Base-by-base conservation (phyloP, 306 rosid species). In the Quercus ilex region DNA sequence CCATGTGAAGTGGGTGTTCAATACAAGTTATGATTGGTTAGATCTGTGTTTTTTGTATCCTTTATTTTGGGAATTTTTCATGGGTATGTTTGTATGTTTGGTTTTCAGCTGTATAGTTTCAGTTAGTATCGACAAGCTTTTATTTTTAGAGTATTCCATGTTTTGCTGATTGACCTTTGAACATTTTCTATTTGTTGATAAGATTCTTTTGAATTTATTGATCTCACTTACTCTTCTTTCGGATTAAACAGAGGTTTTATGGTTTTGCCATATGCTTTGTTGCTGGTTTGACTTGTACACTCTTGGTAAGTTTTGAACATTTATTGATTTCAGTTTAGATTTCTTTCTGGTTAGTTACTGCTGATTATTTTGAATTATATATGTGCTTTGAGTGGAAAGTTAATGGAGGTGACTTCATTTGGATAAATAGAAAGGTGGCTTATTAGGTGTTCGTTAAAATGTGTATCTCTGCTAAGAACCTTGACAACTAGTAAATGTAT, bases 251-350 rank as follows among this genome's bases (percentile, higher is more conserved):
- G 98, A 85, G 98, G 82, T 69, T 94, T 31, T 90, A 94, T 53
- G 98, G 98, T 76, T 94, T 94, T 71, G 90, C 93, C 74, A 91
- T 92, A 72, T 94, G 98, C 91, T 91, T 94, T 80, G 74, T 85
- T 78, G 87, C 97, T 78, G 98, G 98, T 46, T 72, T 92, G 78
- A 88, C 97, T 23, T 94, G 87, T 75, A 91, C 97, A 2, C 87
- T 94, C 57, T 77, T 94, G 91, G 98, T 94, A 90, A 87, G 91
- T 86, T 80, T 3, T 10, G 21, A 35, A 10, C 30, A 56, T 55
- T 77, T 26, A 52, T 30, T 28, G 17, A 30, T 70, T 41, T 41
- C 17, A 57, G 52, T 57, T 38, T 12, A 1, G 25, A 18, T 67
- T 67, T 67, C 72, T 49, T 67, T 19, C 72, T 18, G 20, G 11